phyloP scores from a whole-genome alignment of 2,329 filamentous ascomycete species.

The Colletotrichum sp. region DNA sequence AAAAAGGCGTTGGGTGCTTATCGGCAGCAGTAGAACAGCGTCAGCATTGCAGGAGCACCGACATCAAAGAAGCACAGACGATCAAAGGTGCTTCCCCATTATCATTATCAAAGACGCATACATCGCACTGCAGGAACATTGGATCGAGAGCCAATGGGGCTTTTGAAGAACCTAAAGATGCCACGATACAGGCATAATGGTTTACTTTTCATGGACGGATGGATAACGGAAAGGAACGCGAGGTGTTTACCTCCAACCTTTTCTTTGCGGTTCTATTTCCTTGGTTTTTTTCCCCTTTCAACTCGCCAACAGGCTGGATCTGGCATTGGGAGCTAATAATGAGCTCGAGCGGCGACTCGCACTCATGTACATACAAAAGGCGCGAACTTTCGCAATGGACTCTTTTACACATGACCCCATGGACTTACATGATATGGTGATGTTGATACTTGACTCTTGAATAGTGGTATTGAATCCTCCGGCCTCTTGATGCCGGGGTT shows the following conservation, averaged over 20 bases:
- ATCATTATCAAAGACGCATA: background rate
- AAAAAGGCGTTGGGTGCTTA: background rate
- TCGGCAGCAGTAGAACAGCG: too few species aligned
- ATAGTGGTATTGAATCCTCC: background rate
- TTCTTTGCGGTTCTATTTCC: background rate
- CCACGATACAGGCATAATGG: background rate
- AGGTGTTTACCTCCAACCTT: background rate
- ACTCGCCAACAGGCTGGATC: background rate
- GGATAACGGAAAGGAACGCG: background rate
- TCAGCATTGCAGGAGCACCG: too few species aligned
- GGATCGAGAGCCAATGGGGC: background rate
- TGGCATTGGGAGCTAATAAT: background rate
- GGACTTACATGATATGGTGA: background rate
- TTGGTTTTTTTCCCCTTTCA: background rate
- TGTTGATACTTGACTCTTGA: background rate
- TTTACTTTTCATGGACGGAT: background rate
- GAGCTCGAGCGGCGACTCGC: background rate
- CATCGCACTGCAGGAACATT: background rate
- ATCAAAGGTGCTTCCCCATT: too few species aligned
- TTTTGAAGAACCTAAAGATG: background rate
- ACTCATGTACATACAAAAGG: background rate
- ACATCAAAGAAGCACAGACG: too few species aligned
- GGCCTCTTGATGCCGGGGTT: background rate
- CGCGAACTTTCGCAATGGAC: background rate
- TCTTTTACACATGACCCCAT: background rate